Evolutionary conservation across 306 rosid genomes (phyloP).

Genomic region (Prunus fruticosa): DNA sequence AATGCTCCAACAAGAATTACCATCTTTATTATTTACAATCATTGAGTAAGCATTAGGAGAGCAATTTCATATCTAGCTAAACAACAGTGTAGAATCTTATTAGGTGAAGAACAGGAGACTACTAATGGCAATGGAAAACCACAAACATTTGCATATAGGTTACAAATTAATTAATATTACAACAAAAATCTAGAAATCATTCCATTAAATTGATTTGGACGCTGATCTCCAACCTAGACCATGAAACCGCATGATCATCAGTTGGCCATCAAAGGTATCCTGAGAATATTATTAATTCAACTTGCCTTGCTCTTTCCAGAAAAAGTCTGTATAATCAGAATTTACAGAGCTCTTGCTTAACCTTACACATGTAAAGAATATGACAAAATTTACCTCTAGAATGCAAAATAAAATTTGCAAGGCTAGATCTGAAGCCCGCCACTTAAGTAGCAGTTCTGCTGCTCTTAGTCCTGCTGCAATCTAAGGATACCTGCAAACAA

Average conservation of each 20-base stretch:
- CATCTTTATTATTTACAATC: background rate
- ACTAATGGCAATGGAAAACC: background rate
- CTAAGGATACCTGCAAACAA: conserved; percentile 61
- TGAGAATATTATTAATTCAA: background rate
- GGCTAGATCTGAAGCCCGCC: conserved; percentile 97
- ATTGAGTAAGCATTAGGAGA: background rate
- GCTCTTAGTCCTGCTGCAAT: conserved; percentile 99
- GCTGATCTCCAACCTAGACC: background rate
- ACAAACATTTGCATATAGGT: background rate
- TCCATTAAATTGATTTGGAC: background rate
- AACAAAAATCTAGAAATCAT: background rate
- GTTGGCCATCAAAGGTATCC: background rate
- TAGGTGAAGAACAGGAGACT: background rate
- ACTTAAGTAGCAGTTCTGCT: conserved; percentile 96
- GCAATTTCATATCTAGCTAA: too few species aligned
- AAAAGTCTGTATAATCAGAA: background rate
- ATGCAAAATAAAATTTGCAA: conserved; percentile 94
- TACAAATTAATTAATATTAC: background rate
- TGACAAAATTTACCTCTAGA: conserved; percentile 66
- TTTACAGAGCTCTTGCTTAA: background rate
- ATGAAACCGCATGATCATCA: background rate
- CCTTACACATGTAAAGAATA: background rate
- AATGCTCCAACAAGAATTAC: background rate
- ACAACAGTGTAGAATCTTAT: background rate
- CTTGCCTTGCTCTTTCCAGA: background rate